Percentiles rank a stretch among this genome's conserved stretches.
phyloP scores from a whole-genome alignment of 441 rosid genomes.

The Arabidopsis hybrid region DNA sequence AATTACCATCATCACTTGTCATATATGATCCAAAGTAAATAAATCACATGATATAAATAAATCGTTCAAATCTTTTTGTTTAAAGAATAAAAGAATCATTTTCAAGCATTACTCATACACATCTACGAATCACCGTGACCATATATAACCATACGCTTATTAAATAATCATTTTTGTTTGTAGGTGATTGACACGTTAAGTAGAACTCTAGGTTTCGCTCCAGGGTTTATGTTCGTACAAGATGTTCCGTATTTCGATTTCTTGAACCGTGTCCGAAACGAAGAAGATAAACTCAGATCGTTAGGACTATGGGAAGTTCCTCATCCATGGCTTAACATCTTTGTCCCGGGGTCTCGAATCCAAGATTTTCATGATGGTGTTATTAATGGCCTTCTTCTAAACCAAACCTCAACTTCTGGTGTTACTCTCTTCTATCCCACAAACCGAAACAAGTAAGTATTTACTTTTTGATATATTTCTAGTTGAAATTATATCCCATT shows the following conservation, averaged over 20 bases:
- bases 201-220: slow-evolving; percentile 50
- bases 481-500: neutral
- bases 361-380: slow-evolving; percentile 68
- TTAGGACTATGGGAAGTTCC: slow-evolving; percentile 94
- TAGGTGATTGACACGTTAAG: slow-evolving; percentile 59
- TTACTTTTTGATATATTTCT: neutral
- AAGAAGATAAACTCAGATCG: slow-evolving; percentile 67
- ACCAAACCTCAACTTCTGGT: slow-evolving; percentile 70
- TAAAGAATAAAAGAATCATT: neutral
- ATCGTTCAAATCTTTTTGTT: too few species aligned
- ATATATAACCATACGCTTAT: neutral
- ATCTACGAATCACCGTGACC: neutral
- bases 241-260: slow-evolving; percentile 74
- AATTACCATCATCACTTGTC: too few species aligned
- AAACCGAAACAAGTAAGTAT: slow-evolving; percentile 64
- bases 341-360: slow-evolving; percentile 76
- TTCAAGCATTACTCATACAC: neutral
- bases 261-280: slow-evolving; percentile 77
- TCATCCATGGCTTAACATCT: slow-evolving; percentile 95
- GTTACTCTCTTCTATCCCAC: slow-evolving; percentile 82
- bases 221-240: slow-evolving; percentile 58
- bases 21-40: too few species aligned
- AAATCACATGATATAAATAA: too few species aligned
- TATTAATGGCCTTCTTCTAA: slow-evolving; percentile 66
- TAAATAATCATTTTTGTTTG: neutral